Evolutionary conservation across 2,329 filamentous ascomycete genomes (phyloP).

Genomic region (Dothidotthia symphoricarpi): DNA sequence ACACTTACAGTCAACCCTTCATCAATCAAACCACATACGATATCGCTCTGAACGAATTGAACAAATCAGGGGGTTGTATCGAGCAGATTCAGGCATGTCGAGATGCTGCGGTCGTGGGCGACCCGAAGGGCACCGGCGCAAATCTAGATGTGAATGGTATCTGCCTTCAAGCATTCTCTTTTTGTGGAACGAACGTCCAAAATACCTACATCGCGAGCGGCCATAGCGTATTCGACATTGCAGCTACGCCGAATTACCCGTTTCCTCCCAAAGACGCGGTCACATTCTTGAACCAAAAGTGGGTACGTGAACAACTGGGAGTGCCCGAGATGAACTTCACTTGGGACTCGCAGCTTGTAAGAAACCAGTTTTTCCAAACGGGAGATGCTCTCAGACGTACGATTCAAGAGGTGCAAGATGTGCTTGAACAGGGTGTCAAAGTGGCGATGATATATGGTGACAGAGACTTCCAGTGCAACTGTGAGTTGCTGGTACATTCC

Average conservation of each 20-base stretch:
- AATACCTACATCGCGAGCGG: slow-evolving; percentile 46
- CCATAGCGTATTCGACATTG: slow-evolving; percentile 59
- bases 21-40: slow-evolving; percentile 52
- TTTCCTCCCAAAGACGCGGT: slow-evolving; percentile 53
- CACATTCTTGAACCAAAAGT: slow-evolving; percentile 59
- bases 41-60: slow-evolving; percentile 47
- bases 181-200: slow-evolving; percentile 49
- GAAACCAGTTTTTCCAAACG: neutral
- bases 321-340: too few species aligned
- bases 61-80: slow-evolving; percentile 51
- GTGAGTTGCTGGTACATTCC: too few species aligned
- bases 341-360: too few species aligned
- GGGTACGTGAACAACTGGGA: neutral
- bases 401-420: slow-evolving; percentile 47
- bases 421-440: slow-evolving; percentile 51
- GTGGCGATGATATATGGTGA: slow-evolving; percentile 36
- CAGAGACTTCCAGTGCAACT: slow-evolving; percentile 53
- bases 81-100: slow-evolving; percentile 56
- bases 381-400: neutral
- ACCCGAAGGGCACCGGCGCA: slow-evolving; percentile 49
- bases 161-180: slow-evolving; percentile 47
- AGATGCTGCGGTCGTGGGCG: slow-evolving; percentile 46
- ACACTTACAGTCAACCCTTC: slow-evolving; percentile 57
- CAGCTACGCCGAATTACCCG: slow-evolving; percentile 47
- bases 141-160: slow-evolving; percentile 39